Percentiles rank a stretch among this genome's conserved stretches.
These are phyloP conservation scores for Pterulicium gracile DNA, from an alignment of 1,284 basidiomycete species.

Conservation along the genomic window DNA sequence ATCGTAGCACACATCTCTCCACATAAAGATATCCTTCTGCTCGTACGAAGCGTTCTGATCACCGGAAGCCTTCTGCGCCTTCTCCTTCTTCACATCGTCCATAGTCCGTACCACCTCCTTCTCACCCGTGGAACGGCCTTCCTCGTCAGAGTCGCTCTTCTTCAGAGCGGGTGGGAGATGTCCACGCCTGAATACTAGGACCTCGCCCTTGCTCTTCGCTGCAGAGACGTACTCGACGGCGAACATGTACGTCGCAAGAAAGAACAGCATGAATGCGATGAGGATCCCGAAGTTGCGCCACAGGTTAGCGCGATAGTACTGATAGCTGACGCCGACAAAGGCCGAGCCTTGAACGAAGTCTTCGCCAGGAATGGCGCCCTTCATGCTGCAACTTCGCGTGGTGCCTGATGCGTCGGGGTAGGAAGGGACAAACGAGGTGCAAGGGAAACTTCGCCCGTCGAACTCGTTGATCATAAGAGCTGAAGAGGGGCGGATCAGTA, in stretches of 20 bases:
- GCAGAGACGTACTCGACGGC: slow-evolving; percentile 28
- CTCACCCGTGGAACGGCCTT: slow-evolving; percentile 11
- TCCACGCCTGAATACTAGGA: slow-evolving; percentile 29
- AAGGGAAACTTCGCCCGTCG: slow-evolving; percentile 19
- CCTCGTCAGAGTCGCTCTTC: slow-evolving; percentile 13
- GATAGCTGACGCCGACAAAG: slow-evolving; percentile 27
- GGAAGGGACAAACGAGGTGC: slow-evolving; percentile 22
- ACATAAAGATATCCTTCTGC: slow-evolving; percentile 14
- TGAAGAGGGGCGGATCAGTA: background rate
- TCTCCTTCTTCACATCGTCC: background rate
- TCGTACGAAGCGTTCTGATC: slow-evolving; percentile 5
- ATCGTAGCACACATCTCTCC: slow-evolving; percentile 34
- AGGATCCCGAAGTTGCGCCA: slow-evolving; percentile 34
- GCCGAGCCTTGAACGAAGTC: slow-evolving; percentile 26
- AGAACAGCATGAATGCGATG: slow-evolving; percentile 23
- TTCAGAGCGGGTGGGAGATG: slow-evolving; percentile 19
- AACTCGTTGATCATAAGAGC: slow-evolving; percentile 37
- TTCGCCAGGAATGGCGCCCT: slow-evolving; percentile 25
- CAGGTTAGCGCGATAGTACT: slow-evolving; percentile 27
- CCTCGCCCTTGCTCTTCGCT: slow-evolving; percentile 31
- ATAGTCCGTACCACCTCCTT: slow-evolving; percentile 1
- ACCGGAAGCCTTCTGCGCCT: background rate
- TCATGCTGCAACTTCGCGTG: slow-evolving; percentile 26
- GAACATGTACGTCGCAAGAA: slow-evolving; percentile 24
- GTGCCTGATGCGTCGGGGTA: slow-evolving; percentile 19